A percentile compares a stretch with the other conserved stretches of the same genome.
Evolutionary conservation across 176 grass and related monocot species (phyloP).

Genomic region (Puya raimondii): DNA sequence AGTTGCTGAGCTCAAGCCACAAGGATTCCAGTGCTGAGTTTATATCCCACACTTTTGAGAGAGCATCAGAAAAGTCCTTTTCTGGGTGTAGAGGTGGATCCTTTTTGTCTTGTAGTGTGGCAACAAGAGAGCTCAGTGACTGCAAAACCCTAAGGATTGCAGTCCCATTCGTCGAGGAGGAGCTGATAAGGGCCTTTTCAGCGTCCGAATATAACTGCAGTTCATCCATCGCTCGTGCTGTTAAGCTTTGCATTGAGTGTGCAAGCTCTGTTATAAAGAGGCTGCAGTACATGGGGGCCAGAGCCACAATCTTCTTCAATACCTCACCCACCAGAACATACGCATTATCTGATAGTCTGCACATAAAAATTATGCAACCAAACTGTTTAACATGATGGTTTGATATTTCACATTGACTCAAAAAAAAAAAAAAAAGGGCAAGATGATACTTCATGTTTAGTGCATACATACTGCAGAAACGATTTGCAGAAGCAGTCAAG

Average conservation of each 20-base stretch:
- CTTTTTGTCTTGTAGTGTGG: slow-evolving; percentile 69
- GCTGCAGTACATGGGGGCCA: slow-evolving; percentile 71
- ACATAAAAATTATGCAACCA: slow-evolving; percentile 1
- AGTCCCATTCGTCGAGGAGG: slow-evolving; percentile 90
- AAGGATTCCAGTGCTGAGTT: slow-evolving; percentile 69
- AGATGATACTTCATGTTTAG: no score
- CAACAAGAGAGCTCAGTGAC: slow-evolving; percentile 91
- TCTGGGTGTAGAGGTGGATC: slow-evolving; percentile 31
- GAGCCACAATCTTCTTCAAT: slow-evolving; percentile 82
- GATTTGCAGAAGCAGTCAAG: no score
- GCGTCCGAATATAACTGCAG: slow-evolving; percentile 64
- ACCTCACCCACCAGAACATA: slow-evolving; percentile 90
- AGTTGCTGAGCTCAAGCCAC: slow-evolving; percentile 91
- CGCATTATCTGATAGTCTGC: slow-evolving; percentile 88
- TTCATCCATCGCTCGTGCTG: slow-evolving; percentile 70
- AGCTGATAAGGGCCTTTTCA: slow-evolving; percentile 87
- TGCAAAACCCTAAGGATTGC: slow-evolving; percentile 91
- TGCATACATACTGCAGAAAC: no score
- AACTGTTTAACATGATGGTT: no score
- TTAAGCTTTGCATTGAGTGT: slow-evolving; percentile 73
- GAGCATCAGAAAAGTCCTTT: slow-evolving; percentile 53
- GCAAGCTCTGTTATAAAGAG: slow-evolving; percentile 92
- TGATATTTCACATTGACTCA: background rate
- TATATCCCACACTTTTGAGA: slow-evolving; percentile 75
- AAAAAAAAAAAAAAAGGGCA: background rate